Conservation (phyloP, 495 filamentous ascomycete genomes). For the Xylaria palmicola region DNA sequence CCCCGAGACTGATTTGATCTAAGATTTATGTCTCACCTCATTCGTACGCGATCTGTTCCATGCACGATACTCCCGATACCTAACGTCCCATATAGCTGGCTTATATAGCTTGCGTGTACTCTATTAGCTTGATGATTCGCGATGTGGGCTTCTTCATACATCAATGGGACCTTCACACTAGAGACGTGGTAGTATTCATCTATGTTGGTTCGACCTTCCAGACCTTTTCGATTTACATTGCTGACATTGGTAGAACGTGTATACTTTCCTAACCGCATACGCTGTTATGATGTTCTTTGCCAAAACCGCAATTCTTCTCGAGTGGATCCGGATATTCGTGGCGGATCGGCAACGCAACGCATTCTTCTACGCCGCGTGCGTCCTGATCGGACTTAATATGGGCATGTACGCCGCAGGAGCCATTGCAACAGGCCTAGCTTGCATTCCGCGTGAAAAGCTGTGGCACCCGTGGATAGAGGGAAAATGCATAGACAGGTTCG, state of each 20-base stretch:
- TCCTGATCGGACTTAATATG: conserved; percentile 37
- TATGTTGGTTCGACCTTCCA: conserved; percentile 1
- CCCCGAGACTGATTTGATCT: neutral
- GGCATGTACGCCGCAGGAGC: conserved; percentile 39
- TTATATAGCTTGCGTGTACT: conserved; percentile 20
- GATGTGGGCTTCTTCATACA: conserved; percentile 31
- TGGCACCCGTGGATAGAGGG: conserved; percentile 27
- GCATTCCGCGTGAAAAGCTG: conserved; percentile 30
- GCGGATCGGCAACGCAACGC: conserved; percentile 13
- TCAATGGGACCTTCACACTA: conserved; percentile 28
- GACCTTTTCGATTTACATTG: neutral
- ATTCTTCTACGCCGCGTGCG: conserved; percentile 28
- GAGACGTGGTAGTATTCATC: conserved; percentile 17
- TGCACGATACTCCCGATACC: neutral
- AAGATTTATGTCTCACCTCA: conserved; percentile 21
- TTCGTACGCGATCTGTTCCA: conserved; percentile 8
- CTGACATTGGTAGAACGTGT: conserved; percentile 23
- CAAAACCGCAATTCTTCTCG: conserved; percentile 38
- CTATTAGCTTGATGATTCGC: conserved; percentile 17
- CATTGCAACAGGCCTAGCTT: conserved; percentile 42
- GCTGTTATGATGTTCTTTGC: conserved; percentile 22
- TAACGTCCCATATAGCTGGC: conserved; percentile 1
- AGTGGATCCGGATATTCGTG: conserved; percentile 36
- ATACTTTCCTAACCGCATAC: conserved; percentile 15
- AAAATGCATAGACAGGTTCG: conserved; percentile 22